Evolutionary conservation across 495 filamentous ascomycete species (phyloP).

Genomic region (Penicillium crystallinum): DNA sequence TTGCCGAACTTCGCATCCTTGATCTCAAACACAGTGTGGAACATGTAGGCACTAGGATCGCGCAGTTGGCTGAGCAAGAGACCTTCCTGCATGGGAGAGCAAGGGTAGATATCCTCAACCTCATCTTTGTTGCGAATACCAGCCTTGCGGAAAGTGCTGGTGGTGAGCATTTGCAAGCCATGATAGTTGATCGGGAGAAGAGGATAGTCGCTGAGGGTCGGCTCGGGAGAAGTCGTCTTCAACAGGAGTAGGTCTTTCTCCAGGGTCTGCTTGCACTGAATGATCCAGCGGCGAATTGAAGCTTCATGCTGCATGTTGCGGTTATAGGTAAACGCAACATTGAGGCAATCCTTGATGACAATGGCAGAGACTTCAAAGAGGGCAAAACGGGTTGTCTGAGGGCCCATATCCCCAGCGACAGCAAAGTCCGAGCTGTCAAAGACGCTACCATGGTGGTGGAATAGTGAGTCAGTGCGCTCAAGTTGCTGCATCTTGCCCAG

Average conservation of each 20-base stretch:
- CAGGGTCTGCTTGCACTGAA: constrained; percentile 54
- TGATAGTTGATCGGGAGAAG: constrained; percentile 58
- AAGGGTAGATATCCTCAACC: constrained; percentile 59
- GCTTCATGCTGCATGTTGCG: constrained; percentile 51
- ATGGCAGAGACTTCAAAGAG: constrained; percentile 60
- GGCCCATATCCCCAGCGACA: constrained; percentile 41
- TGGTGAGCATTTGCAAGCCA: constrained; percentile 38
- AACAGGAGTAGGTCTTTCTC: constrained; percentile 49
- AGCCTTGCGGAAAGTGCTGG: constrained; percentile 44
- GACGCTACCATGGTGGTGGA: constrained; percentile 54
- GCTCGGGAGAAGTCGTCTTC: constrained; percentile 43
- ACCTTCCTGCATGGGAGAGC: constrained; percentile 61
- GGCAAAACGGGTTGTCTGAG: constrained; percentile 48
- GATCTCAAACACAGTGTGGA: constrained; percentile 44
- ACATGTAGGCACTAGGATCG: constrained; percentile 42
- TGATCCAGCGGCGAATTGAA: constrained; percentile 55
- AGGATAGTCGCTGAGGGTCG: constrained; percentile 60
- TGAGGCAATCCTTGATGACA: constrained; percentile 54
- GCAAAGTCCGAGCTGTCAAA: constrained; percentile 39
- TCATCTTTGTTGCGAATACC: constrained; percentile 40
- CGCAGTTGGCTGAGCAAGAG: constrained; percentile 60
- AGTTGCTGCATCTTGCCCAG: constrained; percentile 56
- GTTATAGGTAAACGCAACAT: constrained; percentile 59
- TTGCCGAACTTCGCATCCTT: constrained; percentile 16
- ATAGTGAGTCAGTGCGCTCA: constrained; percentile 53